These are phyloP conservation scores for Pogostemon cablin DNA, from an alignment of 257 asterid genomes.

Conservation along the genomic window DNA sequence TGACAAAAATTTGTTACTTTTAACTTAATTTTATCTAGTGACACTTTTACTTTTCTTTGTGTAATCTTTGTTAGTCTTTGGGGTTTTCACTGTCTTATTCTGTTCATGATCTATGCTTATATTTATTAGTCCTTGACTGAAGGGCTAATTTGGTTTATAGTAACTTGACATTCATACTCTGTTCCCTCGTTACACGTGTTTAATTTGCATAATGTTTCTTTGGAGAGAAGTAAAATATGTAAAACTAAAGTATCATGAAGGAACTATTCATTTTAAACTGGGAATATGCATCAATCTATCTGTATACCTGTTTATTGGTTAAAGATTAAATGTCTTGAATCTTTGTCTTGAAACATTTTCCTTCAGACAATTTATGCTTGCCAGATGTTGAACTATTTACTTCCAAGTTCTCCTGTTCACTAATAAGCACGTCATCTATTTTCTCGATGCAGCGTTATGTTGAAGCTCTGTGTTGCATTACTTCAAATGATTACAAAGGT, in stretches of 20 bases:
- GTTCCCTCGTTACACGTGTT: not conserved
- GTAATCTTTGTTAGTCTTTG: not conserved
- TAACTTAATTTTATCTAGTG: not conserved
- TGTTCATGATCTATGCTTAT: slow-evolving; percentile 1
- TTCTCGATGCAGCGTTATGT: slow-evolving; percentile 71
- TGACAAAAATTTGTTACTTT: not conserved
- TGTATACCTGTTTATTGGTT: slow-evolving; percentile 3
- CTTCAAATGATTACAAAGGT: slow-evolving; percentile 97
- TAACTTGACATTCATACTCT: not conserved
- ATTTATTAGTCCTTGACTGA: not conserved
- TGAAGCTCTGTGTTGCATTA: slow-evolving; percentile 94
- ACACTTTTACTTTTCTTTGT: not conserved
- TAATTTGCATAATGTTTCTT: slow-evolving; percentile 4
- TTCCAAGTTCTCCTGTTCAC: slow-evolving; percentile 9
- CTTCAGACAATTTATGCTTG: slow-evolving; percentile 22
- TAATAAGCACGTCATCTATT: slow-evolving; percentile 31
- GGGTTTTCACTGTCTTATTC: not conserved
- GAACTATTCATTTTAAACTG: not conserved
- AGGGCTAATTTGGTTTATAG: not conserved
- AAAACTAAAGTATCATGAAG: not conserved
- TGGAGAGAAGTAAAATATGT: not conserved
- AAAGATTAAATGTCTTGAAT: slow-evolving; percentile 4
- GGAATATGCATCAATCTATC: not conserved
- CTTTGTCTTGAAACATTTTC: not conserved
- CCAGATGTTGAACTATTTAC: slow-evolving; percentile 20